A percentile compares a stretch with the other conserved stretches of the same genome.
These are phyloP conservation scores for Cystobasidium sp. DNA, from an alignment of 1,284 basidiomycete species.

Conservation along the genomic window DNA sequence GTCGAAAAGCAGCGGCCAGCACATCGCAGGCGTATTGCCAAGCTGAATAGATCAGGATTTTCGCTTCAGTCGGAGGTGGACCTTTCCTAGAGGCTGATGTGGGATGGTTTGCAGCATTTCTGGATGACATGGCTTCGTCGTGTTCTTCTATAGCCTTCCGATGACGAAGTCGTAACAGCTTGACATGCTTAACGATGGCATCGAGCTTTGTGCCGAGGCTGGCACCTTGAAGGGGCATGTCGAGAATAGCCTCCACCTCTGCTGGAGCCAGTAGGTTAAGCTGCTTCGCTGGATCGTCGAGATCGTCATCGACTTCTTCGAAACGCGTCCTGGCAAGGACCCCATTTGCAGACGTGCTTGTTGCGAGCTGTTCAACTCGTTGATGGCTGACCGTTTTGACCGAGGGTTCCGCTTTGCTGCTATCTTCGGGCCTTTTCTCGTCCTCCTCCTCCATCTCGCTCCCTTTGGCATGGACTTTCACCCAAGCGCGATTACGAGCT, in stretches of 20 bases:
- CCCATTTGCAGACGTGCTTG: no score
- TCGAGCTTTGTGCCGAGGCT: conserved; percentile 48
- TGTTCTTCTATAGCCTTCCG: conserved; percentile 11
- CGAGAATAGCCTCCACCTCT: conserved; percentile 32
- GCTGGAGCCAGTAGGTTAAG: conserved; percentile 39
- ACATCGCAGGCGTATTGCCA: conserved; percentile 49
- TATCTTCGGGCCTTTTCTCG: not conserved
- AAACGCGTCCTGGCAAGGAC: no score
- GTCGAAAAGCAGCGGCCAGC: conserved; percentile 45
- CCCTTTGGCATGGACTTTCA: not conserved
- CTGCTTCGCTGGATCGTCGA: conserved; percentile 24
- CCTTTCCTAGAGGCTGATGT: not conserved
- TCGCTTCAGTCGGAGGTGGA: conserved; percentile 43
- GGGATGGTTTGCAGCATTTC: not conserved
- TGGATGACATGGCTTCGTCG: conserved; percentile 7
- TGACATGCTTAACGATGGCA: conserved; percentile 49
- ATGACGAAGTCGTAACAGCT: conserved; percentile 41
- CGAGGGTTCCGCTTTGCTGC: no score
- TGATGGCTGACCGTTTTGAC: no score
- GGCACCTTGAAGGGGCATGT: conserved; percentile 9
- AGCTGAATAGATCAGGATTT: conserved; percentile 50
- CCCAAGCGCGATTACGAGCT: conserved; percentile 22
- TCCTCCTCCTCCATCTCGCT: not conserved
- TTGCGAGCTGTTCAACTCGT: no score
- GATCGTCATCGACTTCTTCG: not conserved